Evolutionary conservation across 1,284 basidiomycete species (phyloP).

Genomic region (Irpex sp.): DNA sequence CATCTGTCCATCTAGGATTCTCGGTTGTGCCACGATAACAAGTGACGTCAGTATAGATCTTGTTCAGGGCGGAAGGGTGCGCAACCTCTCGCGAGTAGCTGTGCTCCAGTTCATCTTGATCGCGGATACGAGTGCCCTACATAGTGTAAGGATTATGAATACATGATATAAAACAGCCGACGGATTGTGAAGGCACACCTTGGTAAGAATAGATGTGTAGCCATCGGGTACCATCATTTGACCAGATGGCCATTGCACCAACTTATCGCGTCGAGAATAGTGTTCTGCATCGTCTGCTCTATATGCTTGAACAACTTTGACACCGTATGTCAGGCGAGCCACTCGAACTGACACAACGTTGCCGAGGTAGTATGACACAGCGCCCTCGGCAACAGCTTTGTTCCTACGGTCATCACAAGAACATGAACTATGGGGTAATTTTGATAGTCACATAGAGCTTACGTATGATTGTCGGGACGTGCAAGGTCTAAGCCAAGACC

Average conservation of each 20-base stretch:
- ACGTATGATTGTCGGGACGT: constrained; percentile 46
- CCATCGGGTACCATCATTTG: constrained; percentile 25
- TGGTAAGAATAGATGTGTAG: constrained; percentile 32
- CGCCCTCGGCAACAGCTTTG: constrained; percentile 34
- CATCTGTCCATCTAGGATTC: constrained; percentile 42
- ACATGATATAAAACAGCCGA: neutral
- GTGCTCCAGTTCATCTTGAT: constrained; percentile 38
- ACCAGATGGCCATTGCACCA: constrained; percentile 28
- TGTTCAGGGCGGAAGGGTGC: constrained; percentile 22
- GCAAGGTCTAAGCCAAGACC: constrained; percentile 32
- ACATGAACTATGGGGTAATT: neutral
- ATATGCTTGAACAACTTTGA: constrained; percentile 24
- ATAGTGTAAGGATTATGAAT: neutral
- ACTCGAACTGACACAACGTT: constrained; percentile 33
- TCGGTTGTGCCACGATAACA: constrained; percentile 38
- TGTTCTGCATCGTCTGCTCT: constrained; percentile 29
- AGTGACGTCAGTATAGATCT: constrained; percentile 30
- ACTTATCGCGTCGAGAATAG: constrained; percentile 20
- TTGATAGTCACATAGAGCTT: constrained; percentile 13
- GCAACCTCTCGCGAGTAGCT: constrained; percentile 32
- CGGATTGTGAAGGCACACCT: constrained; percentile 20
- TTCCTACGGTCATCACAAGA: constrained; percentile 13
- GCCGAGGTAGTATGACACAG: constrained; percentile 33
- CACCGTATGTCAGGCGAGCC: constrained; percentile 33
- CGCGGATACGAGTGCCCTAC: constrained; percentile 32